A percentile compares a stretch with the other conserved stretches of the same genome.
These are phyloP conservation scores for Carnegiea gigantea DNA, from an alignment of 179 eudicot genomes.

Conservation along the genomic window DNA sequence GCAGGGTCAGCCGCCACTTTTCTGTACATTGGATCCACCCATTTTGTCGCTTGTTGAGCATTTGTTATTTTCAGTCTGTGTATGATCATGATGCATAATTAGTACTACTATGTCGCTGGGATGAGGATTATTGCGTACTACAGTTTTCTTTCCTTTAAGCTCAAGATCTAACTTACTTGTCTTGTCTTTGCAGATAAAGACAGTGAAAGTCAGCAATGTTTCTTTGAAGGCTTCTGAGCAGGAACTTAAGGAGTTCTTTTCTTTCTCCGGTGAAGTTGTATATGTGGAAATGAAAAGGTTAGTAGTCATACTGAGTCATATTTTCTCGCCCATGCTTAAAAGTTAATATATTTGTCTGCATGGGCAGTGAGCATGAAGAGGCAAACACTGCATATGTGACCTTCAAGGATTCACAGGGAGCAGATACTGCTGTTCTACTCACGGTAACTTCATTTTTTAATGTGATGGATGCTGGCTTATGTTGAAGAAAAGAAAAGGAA, in stretches of 20 bases:
- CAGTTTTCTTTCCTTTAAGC: neutral
- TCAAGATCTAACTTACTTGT: neutral
- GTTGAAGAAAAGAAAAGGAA: too few relatives aligned
- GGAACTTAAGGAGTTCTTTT: slow-evolving; percentile 85
- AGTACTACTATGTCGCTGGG: neutral
- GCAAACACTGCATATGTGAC: slow-evolving; percentile 81
- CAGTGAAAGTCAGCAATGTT: slow-evolving; percentile 84
- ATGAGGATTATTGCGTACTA: too few relatives aligned
- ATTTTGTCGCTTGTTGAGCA: neutral
- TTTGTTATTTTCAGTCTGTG: neutral
- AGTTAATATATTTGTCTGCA: neutral
- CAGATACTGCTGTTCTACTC: slow-evolving; percentile 86
- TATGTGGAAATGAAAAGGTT: slow-evolving; percentile 83
- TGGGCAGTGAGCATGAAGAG: slow-evolving; percentile 60
- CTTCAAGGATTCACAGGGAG: slow-evolving; percentile 83
- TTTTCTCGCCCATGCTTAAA: neutral
- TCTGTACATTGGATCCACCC: too few relatives aligned
- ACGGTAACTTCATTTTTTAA: slow-evolving; percentile 43
- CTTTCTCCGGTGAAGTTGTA: slow-evolving; percentile 83
- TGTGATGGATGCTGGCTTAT: neutral
- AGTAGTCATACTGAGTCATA: slow-evolving; percentile 4
- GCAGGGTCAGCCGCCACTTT: too few relatives aligned
- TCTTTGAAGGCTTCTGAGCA: slow-evolving; percentile 67
- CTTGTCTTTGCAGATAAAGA: slow-evolving; percentile 44
- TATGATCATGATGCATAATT: neutral